phyloP scores from a whole-genome alignment of 805 yeast genomes.

The Starmerella etchellsii region DNA sequence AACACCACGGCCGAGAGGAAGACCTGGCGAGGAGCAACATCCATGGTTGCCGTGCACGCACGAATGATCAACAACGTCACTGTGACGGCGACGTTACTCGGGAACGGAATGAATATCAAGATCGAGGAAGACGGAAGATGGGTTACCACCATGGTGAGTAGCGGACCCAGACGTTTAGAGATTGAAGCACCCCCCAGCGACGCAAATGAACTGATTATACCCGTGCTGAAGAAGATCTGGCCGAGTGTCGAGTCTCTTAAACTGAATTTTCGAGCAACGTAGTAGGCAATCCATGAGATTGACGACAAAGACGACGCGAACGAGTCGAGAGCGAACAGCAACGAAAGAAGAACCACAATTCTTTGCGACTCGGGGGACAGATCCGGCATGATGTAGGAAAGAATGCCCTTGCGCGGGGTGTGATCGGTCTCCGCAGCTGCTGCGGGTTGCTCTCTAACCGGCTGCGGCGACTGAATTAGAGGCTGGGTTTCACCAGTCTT shows the following conservation, averaged over 20 bases:
- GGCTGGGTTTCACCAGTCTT: conserved; percentile 4
- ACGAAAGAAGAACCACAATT: conserved; percentile 22
- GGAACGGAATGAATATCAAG: conserved; percentile 40
- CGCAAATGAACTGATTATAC: conserved; percentile 50
- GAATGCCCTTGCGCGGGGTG: neutral
- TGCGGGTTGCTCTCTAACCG: no score
- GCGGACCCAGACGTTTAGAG: conserved; percentile 60
- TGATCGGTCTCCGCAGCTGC: neutral
- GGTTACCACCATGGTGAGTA: conserved; percentile 55
- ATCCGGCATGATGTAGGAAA: conserved; percentile 10
- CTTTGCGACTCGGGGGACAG: conserved; percentile 21
- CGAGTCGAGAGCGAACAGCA: conserved; percentile 59
- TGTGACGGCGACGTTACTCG: conserved; percentile 33
- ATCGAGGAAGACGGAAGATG: conserved; percentile 68
- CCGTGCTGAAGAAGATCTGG: conserved; percentile 49
- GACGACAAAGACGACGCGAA: conserved; percentile 65
- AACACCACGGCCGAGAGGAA: conserved; percentile 56
- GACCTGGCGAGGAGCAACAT: conserved; percentile 79
- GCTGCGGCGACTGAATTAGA: neutral
- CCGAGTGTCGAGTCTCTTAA: conserved; percentile 51
- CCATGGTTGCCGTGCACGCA: conserved; percentile 62
- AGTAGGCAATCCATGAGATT: conserved; percentile 75
- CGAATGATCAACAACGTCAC: conserved; percentile 41
- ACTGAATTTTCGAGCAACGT: conserved; percentile 45
- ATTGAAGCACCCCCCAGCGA: conserved; percentile 30